phyloP scores from a whole-genome alignment of 2,329 filamentous ascomycete genomes.

The Phialophora macrospora region DNA sequence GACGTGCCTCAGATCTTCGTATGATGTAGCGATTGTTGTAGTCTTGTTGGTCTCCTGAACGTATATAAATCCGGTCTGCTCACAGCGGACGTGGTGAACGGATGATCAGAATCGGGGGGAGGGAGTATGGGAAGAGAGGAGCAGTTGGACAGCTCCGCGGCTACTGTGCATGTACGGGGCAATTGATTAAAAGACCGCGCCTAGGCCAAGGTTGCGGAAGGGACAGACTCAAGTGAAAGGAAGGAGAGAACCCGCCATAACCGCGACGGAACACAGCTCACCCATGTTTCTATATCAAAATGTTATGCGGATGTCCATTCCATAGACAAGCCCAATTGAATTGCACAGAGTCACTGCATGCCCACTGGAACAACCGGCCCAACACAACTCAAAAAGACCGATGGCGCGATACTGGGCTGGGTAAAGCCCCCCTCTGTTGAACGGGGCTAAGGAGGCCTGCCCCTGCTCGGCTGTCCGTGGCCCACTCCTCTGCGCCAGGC shows the following conservation, averaged over 20 bases:
- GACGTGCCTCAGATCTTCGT: constrained; percentile 13
- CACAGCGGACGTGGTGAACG: neutral
- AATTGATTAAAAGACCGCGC: neutral
- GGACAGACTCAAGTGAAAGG: constrained; percentile 2
- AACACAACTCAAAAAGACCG: constrained; percentile 20
- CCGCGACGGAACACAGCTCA: neutral
- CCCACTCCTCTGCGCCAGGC: neutral
- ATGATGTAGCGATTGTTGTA: constrained; percentile 15
- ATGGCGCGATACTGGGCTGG: constrained; percentile 23
- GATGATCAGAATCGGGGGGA: neutral
- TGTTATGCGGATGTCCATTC: constrained; percentile 18
- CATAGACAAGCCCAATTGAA: neutral
- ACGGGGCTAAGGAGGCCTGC: constrained; percentile 7
- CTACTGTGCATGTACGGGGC: neutral
- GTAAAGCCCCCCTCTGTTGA: constrained; percentile 10
- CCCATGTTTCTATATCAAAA: constrained; percentile 19
- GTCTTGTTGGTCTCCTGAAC: constrained; percentile 2
- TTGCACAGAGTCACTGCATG: neutral
- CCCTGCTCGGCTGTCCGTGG: constrained; percentile 8
- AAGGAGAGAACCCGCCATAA: constrained; percentile 1
- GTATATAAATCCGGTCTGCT: neutral
- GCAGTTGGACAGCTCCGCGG: neutral
- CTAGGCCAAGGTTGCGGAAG: neutral
- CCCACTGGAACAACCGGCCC: constrained; percentile 16
- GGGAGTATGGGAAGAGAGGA: neutral